A percentile compares a stretch with the other conserved stretches of the same genome.
Conservation (phyloP, 805 yeast species). For the Yarrowia yakushimensis region DNA sequence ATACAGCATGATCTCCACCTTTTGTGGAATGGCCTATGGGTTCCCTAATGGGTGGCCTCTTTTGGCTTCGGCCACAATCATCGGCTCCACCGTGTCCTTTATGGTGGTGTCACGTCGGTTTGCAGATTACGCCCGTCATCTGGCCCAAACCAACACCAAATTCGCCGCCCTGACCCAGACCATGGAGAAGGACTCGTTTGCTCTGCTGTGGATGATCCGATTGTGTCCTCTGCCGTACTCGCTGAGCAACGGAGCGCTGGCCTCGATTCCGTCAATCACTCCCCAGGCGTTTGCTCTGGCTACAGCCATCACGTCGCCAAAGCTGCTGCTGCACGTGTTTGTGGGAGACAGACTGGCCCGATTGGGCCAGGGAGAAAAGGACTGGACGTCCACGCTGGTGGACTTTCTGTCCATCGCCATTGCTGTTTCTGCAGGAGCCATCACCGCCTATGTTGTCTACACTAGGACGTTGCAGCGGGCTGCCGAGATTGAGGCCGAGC, state of each 20-base stretch:
- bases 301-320: conserved; percentile 75
- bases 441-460: conserved; percentile 68
- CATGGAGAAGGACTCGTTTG: conserved; percentile 64
- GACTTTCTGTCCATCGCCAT: conserved; percentile 60
- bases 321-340: conserved; percentile 68
- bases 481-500: conserved; percentile 33
- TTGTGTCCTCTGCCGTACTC: conserved; percentile 93
- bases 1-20: conserved; percentile 61
- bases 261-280: conserved; percentile 76
- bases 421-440: conserved; percentile 52
- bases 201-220: conserved; percentile 67
- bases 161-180: conserved; percentile 74
- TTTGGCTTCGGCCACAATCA: conserved; percentile 61
- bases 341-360: conserved; percentile 71
- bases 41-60: conserved; percentile 75
- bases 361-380: conserved; percentile 52
- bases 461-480: conserved; percentile 44
- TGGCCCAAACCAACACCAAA: conserved; percentile 59
- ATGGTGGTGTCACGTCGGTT: conserved; percentile 44
- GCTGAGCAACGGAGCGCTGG: conserved; percentile 85
- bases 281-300: conserved; percentile 64
- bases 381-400: conserved; percentile 50
- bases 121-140: conserved; percentile 52
- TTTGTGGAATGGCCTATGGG: conserved; percentile 82
- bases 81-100: conserved; percentile 77